Conservation (phyloP, 176 grass and related monocot species). For the Oryza punctata region DNA sequence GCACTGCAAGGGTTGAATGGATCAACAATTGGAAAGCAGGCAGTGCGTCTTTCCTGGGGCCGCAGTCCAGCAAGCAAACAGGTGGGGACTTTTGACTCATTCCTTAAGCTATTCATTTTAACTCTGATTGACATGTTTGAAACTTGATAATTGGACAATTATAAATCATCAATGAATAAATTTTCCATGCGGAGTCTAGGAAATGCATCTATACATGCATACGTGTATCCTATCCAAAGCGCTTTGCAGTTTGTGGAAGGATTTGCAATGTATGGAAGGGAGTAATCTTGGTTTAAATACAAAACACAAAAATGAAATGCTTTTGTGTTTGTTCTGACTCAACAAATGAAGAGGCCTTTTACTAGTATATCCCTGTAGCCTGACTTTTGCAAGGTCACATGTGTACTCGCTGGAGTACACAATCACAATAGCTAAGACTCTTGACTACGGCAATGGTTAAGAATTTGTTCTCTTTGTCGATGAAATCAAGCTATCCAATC, state of each 20-base stretch:
- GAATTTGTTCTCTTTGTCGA: neutral
- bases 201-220: neutral
- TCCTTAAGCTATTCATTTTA: neutral
- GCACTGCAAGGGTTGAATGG: constrained; percentile 86
- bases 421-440: neutral
- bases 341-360: neutral
- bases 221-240: neutral
- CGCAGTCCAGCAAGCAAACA: constrained; percentile 93
- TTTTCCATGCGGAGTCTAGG: neutral
- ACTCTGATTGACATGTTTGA: neutral
- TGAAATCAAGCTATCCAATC: neutral
- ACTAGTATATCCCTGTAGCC: neutral
- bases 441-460: neutral
- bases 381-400: neutral
- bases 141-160: neutral
- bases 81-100: constrained; percentile 40
- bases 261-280: neutral
- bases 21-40: constrained; percentile 79
- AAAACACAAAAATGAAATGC: neutral
- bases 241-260: neutral
- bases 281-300: neutral
- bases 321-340: neutral
- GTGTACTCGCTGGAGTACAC: neutral
- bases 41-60: constrained; percentile 89
- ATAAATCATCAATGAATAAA: neutral